phyloP scores from a whole-genome alignment of 352 stramenopile species.

The Pilasporangium apinafurcum region DNA sequence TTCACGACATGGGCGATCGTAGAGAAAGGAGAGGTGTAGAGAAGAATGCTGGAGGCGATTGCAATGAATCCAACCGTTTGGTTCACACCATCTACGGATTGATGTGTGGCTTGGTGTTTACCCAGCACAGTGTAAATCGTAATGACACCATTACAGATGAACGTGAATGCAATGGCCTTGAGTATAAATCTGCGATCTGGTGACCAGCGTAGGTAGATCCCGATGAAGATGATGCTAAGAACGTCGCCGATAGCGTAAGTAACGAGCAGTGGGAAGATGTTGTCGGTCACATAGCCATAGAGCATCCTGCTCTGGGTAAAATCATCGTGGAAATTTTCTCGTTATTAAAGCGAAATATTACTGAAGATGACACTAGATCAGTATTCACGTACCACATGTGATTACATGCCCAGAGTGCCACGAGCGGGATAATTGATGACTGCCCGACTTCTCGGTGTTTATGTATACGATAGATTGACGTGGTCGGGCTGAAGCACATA shows the following conservation, averaged over 20 bases:
- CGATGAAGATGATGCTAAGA: conserved; percentile 39
- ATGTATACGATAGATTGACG: conserved; percentile 46
- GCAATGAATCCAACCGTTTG: conserved; percentile 33
- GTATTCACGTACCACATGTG: conserved; percentile 50
- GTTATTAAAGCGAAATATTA: too few relatives aligned
- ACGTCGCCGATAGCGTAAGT: conserved; percentile 46
- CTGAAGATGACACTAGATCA: background rate
- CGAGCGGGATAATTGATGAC: conserved; percentile 45
- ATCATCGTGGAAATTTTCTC: conserved; percentile 4
- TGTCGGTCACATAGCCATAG: conserved; percentile 44
- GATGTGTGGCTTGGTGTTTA: conserved; percentile 15
- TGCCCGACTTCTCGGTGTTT: conserved; percentile 30
- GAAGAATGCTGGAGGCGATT: conserved; percentile 42
- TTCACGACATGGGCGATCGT: conserved; percentile 45
- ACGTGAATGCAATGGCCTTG: conserved; percentile 17
- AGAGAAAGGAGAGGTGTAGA: conserved; percentile 64
- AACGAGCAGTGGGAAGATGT: conserved; percentile 38
- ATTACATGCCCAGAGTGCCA: conserved; percentile 59
- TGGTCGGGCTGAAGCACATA: conserved; percentile 65
- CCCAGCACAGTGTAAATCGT: conserved; percentile 45
- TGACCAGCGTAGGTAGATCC: conserved; percentile 36
- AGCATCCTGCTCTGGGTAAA: conserved; percentile 27
- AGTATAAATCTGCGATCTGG: conserved; percentile 24
- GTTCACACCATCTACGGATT: conserved; percentile 19
- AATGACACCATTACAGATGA: conserved; percentile 32